These are phyloP conservation scores for Calonectria crousiana DNA, from an alignment of 2,329 filamentous ascomycete species.

Conservation along the genomic window DNA sequence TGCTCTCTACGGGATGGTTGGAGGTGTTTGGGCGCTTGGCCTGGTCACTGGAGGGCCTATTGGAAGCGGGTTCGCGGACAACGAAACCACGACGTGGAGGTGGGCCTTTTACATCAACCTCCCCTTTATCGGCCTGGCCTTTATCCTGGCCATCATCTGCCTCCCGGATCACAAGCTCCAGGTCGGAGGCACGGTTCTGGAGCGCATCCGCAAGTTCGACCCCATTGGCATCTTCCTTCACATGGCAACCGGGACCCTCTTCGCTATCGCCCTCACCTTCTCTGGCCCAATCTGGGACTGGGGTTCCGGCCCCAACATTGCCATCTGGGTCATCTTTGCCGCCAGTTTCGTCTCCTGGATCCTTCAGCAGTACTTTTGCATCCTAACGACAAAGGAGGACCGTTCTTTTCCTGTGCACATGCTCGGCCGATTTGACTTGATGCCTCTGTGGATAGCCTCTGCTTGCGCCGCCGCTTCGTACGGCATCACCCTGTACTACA, in stretches of 20 bases:
- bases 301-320: slow-evolving; percentile 58
- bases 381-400: slow-evolving; percentile 57
- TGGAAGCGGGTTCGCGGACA: slow-evolving; percentile 50
- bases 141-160: slow-evolving; percentile 58
- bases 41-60: slow-evolving; percentile 37
- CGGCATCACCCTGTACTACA: slow-evolving; percentile 62
- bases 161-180: slow-evolving; percentile 51
- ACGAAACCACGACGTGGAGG: slow-evolving; percentile 54
- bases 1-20: slow-evolving; percentile 42
- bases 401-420: slow-evolving; percentile 34
- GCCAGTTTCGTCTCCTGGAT: slow-evolving; percentile 57
- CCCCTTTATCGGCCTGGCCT: slow-evolving; percentile 52
- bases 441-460: slow-evolving; percentile 58
- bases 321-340: slow-evolving; percentile 60
- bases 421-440: slow-evolving; percentile 47
- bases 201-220: slow-evolving; percentile 45
- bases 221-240: slow-evolving; percentile 47
- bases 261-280: slow-evolving; percentile 63
- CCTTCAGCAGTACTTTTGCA: slow-evolving; percentile 58
- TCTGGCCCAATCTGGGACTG: slow-evolving; percentile 64
- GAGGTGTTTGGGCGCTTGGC: slow-evolving; percentile 42
- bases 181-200: slow-evolving; percentile 28
- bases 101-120: slow-evolving; percentile 68
- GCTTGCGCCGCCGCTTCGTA: slow-evolving; percentile 50
- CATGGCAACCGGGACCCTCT: slow-evolving; percentile 49